phyloP scores from a whole-genome alignment of 2,329 filamentous ascomycete species.

The Setomelanomma holmii region DNA sequence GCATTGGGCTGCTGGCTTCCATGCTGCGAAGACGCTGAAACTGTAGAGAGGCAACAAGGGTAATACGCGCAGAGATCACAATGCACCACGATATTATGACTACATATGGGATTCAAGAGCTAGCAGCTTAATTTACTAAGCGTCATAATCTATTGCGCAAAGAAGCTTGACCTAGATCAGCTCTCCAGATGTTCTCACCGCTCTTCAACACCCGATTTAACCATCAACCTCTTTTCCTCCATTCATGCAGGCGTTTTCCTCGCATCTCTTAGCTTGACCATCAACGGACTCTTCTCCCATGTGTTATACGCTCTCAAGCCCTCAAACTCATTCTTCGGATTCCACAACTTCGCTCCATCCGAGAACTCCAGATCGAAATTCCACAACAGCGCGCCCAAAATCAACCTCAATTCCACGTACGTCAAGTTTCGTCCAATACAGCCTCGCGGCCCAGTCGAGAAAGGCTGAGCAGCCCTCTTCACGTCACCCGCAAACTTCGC shows the following conservation, averaged over 20 bases:
- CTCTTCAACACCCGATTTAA: not conserved
- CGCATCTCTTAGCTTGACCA: constrained; percentile 39
- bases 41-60: not conserved
- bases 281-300: constrained; percentile 45
- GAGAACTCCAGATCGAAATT: constrained; percentile 44
- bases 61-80: no score
- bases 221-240: not conserved
- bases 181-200: not conserved
- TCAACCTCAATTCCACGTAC: constrained; percentile 45
- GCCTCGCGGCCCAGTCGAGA: constrained; percentile 37
- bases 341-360: constrained; percentile 37
- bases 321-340: constrained; percentile 36
- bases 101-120: no score
- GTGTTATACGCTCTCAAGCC: constrained; percentile 41
- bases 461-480: constrained; percentile 41
- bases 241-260: constrained; percentile 28
- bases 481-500: constrained; percentile 26
- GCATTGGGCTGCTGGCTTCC: constrained; percentile 66
- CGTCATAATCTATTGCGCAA: no score
- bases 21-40: constrained; percentile 53
- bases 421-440: constrained; percentile 44
- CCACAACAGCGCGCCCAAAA: constrained; percentile 42
- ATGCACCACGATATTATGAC: not conserved
- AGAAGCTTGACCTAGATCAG: no score
- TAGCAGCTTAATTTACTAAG: no score